A percentile compares a stretch with the other conserved stretches of the same genome.
Evolutionary conservation across 495 filamentous ascomycete species (phyloP).

Genomic region (Lophiostoma macrostomum): DNA sequence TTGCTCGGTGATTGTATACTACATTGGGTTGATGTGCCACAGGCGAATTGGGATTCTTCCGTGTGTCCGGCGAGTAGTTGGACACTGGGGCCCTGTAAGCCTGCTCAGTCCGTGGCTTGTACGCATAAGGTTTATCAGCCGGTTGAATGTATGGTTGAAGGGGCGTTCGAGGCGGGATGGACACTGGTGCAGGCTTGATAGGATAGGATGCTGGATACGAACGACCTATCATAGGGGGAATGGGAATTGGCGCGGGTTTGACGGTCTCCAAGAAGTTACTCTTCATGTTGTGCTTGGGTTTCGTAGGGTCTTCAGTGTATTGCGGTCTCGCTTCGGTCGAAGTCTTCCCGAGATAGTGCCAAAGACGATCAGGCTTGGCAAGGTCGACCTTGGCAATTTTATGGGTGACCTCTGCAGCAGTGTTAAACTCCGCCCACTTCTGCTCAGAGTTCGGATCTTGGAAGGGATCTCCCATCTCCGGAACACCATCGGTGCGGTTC

Average conservation of each 20-base stretch:
- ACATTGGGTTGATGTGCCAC: conserved; percentile 31
- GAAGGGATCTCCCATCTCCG: conserved; percentile 58
- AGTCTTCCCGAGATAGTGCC: conserved; percentile 81
- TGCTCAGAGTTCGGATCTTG: conserved; percentile 53
- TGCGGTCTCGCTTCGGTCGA: conserved; percentile 92
- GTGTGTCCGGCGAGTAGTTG: conserved; percentile 23
- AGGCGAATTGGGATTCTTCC: conserved; percentile 29
- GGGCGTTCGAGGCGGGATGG: conserved; percentile 16
- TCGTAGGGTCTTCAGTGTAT: conserved; percentile 78
- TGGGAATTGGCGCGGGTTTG: conserved; percentile 45
- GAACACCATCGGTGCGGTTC: conserved; percentile 50
- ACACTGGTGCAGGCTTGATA: conserved; percentile 17
- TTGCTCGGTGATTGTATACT: conserved; percentile 21
- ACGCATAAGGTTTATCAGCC: conserved; percentile 37
- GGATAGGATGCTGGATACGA: conserved; percentile 32
- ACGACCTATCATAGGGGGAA: conserved; percentile 31
- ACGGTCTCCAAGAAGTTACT: conserved; percentile 63
- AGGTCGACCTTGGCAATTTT: conserved; percentile 63
- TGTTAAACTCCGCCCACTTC: conserved; percentile 82
- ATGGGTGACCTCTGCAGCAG: conserved; percentile 48
- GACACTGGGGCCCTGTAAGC: conserved; percentile 15
- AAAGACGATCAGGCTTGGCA: conserved; percentile 66
- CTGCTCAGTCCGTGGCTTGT: conserved; percentile 37
- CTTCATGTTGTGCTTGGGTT: conserved; percentile 53
- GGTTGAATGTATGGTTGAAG: conserved; percentile 15